Conservation (phyloP, 1,139 yeast genomes). For the Candida sanyaensis region DNA sequence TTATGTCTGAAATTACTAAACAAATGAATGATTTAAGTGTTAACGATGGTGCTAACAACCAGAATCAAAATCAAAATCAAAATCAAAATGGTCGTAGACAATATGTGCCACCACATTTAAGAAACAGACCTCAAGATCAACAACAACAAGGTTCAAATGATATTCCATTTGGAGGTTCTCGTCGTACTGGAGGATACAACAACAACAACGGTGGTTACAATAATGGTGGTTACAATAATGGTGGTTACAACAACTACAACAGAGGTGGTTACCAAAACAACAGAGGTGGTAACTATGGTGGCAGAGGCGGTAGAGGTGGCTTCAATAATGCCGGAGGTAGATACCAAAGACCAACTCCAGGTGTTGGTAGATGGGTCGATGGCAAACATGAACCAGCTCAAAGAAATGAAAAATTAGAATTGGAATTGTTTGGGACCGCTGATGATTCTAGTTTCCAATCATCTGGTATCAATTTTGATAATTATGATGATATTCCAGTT, state of each 20-base stretch:
- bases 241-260: constrained; percentile 20
- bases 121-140: constrained; percentile 26
- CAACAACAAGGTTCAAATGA: constrained; percentile 10
- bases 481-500: constrained; percentile 97
- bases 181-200: constrained; percentile 16
- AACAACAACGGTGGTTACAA: constrained; percentile 20
- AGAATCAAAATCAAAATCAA: constrained; percentile 3
- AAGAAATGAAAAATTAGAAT: constrained; percentile 68
- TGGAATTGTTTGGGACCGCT: constrained; percentile 82
- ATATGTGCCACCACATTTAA: constrained; percentile 75
- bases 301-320: constrained; percentile 29
- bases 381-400: constrained; percentile 90
- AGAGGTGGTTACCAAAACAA: constrained; percentile 16
- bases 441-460: constrained; percentile 85
- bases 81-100: constrained; percentile 21
- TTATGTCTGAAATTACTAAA: constrained; percentile 45
- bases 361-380: constrained; percentile 77
- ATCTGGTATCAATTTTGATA: constrained; percentile 97
- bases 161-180: constrained; percentile 16
- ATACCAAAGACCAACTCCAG: constrained; percentile 30
- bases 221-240: constrained; percentile 27
- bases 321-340: constrained; percentile 24
- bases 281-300: constrained; percentile 21
- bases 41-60: constrained; percentile 19
- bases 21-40: constrained; percentile 48